These are phyloP conservation scores for Glonium stellatum DNA, from an alignment of 495 filamentous ascomycete genomes.

Conservation along the genomic window DNA sequence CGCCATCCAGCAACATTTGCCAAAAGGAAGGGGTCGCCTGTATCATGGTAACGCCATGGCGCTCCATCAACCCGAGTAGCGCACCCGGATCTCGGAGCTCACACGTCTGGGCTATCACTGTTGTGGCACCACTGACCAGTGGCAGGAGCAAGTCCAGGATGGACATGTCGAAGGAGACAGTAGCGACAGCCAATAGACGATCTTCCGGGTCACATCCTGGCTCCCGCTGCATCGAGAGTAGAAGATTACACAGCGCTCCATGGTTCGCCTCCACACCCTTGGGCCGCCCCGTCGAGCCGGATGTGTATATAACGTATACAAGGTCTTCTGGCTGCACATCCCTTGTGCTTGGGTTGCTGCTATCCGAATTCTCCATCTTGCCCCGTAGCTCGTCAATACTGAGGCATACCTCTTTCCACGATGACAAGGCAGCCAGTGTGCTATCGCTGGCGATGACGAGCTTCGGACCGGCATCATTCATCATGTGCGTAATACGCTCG, in stretches of 20 bases:
- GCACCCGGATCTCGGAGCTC: conserved; percentile 19
- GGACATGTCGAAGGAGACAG: conserved; percentile 16
- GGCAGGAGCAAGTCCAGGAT: conserved; percentile 11
- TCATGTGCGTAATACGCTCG: conserved; percentile 15
- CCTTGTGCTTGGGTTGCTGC: background rate
- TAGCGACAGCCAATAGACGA: conserved; percentile 14
- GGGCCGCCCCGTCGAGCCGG: conserved; percentile 17
- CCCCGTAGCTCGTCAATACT: too few species aligned
- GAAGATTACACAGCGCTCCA: conserved; percentile 37
- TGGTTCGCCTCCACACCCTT: conserved; percentile 43
- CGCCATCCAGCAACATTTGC: conserved; percentile 31
- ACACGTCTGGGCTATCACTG: conserved; percentile 16
- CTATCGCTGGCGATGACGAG: conserved; percentile 9
- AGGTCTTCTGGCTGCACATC: background rate
- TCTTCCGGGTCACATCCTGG: conserved; percentile 15
- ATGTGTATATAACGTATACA: conserved; percentile 16
- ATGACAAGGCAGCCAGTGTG: background rate
- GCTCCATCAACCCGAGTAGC: conserved; percentile 24
- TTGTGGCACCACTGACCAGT: conserved; percentile 2
- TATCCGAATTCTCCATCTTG: too few species aligned
- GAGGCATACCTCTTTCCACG: too few species aligned
- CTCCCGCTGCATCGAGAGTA: conserved; percentile 15
- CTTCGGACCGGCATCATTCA: conserved; percentile 9
- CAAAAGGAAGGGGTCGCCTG: conserved; percentile 30
- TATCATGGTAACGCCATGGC: conserved; percentile 27